Conservation (phyloP, 148 eudicot genomes). For the Rhododendron vialii region DNA sequence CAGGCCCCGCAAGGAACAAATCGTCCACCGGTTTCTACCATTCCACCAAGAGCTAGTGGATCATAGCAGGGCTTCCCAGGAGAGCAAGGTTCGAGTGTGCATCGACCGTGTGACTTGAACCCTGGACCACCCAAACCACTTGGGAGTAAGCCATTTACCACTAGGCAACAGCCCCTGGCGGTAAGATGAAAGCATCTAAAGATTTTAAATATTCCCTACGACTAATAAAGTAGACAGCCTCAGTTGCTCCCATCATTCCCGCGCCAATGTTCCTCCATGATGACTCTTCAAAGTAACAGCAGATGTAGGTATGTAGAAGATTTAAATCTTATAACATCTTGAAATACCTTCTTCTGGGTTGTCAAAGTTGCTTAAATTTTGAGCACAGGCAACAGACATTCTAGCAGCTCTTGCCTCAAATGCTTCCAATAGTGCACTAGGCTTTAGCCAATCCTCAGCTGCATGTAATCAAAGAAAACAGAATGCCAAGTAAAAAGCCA, state of each 20-base stretch:
- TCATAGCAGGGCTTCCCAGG: neutral
- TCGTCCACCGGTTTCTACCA: neutral
- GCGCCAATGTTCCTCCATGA: neutral
- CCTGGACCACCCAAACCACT: neutral
- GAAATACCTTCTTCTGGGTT: slow-evolving; percentile 76
- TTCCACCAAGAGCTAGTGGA: neutral
- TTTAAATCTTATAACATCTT: neutral
- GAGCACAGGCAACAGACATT: slow-evolving; percentile 79
- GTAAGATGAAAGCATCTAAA: neutral
- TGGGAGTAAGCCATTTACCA: neutral
- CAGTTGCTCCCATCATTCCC: neutral
- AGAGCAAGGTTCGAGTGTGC: neutral
- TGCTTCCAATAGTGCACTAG: slow-evolving; percentile 59
- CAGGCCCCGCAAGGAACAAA: no score
- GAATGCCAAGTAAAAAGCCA: neutral
- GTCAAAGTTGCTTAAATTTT: slow-evolving; percentile 55
- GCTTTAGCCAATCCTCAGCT: slow-evolving; percentile 94
- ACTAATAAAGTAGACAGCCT: neutral
- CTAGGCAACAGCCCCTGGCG: neutral
- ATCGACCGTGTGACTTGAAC: neutral
- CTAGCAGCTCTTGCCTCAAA: slow-evolving; percentile 90
- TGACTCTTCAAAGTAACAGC: neutral
- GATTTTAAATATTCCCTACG: neutral
- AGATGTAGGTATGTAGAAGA: neutral
- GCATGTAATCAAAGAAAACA: slow-evolving; percentile 27